These are phyloP conservation scores for Solanum medicagineum DNA, from an alignment of 257 asterid genomes.

Conservation along the genomic window DNA sequence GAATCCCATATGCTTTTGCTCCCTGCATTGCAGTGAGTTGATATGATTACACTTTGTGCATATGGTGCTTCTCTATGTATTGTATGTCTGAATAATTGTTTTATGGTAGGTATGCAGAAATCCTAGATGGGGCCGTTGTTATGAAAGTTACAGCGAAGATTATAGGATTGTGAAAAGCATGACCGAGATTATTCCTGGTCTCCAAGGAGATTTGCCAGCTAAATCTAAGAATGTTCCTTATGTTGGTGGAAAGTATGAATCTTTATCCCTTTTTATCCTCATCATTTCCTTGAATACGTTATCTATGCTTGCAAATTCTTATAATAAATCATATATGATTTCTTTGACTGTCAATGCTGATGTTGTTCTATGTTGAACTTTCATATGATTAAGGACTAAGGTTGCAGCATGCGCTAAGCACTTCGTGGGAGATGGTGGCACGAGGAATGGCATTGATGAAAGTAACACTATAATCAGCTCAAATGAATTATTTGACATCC, in stretches of 20 bases:
- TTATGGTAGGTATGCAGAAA: constrained; percentile 13
- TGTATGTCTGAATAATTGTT: not conserved
- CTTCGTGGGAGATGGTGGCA: constrained; percentile 76
- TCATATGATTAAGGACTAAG: constrained; percentile 29
- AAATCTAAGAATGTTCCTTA: constrained; percentile 4
- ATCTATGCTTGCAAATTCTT: not conserved
- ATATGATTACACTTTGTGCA: not conserved
- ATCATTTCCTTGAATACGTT: not conserved
- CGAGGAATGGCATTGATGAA: constrained; percentile 40
- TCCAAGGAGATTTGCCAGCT: constrained; percentile 16
- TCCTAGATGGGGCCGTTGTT: constrained; percentile 24
- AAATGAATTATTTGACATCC: constrained; percentile 35
- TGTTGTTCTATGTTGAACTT: not conserved
- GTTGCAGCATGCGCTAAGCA: constrained; percentile 69
- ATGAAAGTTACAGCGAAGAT: constrained; percentile 48
- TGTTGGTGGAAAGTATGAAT: constrained; percentile 14
- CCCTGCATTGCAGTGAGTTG: constrained; percentile 62
- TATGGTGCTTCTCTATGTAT: not conserved
- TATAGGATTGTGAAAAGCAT: constrained; percentile 25
- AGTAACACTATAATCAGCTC: constrained; percentile 41
- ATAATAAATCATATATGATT: not conserved
- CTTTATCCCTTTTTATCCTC: not conserved
- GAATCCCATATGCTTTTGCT: constrained; percentile 62
- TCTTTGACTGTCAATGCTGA: not conserved
- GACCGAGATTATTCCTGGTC: constrained; percentile 18